phyloP scores from a whole-genome alignment of 164 flowering plant species.

The grape (Vitis vinifera) region DNA sequence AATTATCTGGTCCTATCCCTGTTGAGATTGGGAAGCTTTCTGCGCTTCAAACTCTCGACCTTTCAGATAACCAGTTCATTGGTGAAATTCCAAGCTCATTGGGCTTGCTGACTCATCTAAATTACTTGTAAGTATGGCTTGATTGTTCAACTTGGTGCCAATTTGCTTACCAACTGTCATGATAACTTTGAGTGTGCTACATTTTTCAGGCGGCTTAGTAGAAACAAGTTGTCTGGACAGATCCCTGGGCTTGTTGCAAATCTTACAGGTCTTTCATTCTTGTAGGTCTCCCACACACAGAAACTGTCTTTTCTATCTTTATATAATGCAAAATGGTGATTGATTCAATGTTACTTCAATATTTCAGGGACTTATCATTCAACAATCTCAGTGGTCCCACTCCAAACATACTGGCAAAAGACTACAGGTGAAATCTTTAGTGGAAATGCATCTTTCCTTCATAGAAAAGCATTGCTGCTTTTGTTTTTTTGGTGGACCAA shows the following conservation, averaged over 20 bases:
- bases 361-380: slow-evolving; percentile 81
- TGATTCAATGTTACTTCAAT: background rate
- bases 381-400: slow-evolving; percentile 88
- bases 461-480: background rate
- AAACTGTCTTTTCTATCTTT: slow-evolving; percentile 3
- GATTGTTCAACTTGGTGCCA: background rate
- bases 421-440: slow-evolving; percentile 62
- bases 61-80: slow-evolving; percentile 75
- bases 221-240: slow-evolving; percentile 70
- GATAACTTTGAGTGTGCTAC: slow-evolving; percentile 17
- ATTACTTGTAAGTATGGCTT: slow-evolving; percentile 71
- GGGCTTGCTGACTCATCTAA: slow-evolving; percentile 65
- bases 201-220: slow-evolving; percentile 75
- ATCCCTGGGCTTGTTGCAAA: slow-evolving; percentile 73
- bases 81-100: slow-evolving; percentile 87
- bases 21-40: slow-evolving; percentile 77
- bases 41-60: slow-evolving; percentile 79
- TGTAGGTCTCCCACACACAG: slow-evolving; percentile 54
- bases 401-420: slow-evolving; percentile 83
- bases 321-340: background rate
- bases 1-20: slow-evolving; percentile 72
- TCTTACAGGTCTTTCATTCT: slow-evolving; percentile 83
- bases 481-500: background rate
- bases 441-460: background rate
- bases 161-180: background rate